Base-by-base conservation (phyloP, 441 rosid species). In the Arabidopsis hybrid region DNA sequence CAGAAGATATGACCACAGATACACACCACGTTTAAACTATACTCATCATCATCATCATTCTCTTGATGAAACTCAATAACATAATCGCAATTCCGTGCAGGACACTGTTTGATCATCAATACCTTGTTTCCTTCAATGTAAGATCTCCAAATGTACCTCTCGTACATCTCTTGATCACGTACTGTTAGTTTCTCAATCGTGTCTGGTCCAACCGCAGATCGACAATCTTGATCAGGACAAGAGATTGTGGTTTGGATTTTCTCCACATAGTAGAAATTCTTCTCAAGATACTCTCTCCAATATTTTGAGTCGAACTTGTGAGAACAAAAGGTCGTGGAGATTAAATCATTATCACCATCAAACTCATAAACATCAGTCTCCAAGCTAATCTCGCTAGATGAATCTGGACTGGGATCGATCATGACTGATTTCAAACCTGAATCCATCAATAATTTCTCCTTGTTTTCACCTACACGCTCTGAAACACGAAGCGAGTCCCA, bases 281-380 rank as follows among this genome's bases (percentile, higher is more conserved):
- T 45, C 4, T 53, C 60, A 1, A 75, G 79, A 31, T 62, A 53
- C 16, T 45, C 21, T 8, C 64, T 62, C 71, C 74, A 76, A 5
- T 51, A 69, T 14, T 4, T 16, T 2, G 17, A 13, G 35, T 52
- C 17, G 40, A 69, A 76, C 52, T 69, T 46, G 60, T 76, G 79
- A 26, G 65, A 55, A 17, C 79, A 76, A 55, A 55, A 55, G 2
- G 79, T 53, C 11, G 75, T 69, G 26, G 79, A 69, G 75, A 69
- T 32, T 8, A 18, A 45, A 35, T 18, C 31, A 45, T 43, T 42
- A 8, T 14, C 26, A 55, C 2, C 50, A 2, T 13, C 58, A 42
- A 65, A 55, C 10, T 58, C 77, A 36, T 73, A 53, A 43, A 39
- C 50, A 52, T 3, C 32, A 1, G 34, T 26, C 32, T 59, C 64